These are phyloP conservation scores for Silene uniflora DNA, from an alignment of 148 eudicot species.

Conservation along the genomic window DNA sequence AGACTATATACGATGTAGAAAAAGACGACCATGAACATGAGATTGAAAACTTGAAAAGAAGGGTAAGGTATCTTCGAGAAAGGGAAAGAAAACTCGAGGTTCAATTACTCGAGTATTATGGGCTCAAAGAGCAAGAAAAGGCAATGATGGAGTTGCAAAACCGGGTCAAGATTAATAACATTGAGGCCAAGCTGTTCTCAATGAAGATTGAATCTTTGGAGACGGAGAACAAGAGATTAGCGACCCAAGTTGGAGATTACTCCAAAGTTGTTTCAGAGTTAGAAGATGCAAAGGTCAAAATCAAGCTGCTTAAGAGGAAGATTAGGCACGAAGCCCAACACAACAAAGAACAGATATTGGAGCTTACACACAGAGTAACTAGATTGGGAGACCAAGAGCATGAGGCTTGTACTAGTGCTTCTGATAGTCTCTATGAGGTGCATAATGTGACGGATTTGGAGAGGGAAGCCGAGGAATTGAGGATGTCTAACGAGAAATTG, in stretches of 20 bases:
- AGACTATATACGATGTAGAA: conserved; percentile 20
- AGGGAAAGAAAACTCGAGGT: conserved; percentile 63
- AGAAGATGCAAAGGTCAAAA: conserved; percentile 66
- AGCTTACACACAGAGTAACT: conserved; percentile 58
- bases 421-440: conserved; percentile 27
- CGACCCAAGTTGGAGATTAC: conserved; percentile 58
- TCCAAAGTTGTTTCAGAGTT: conserved; percentile 60
- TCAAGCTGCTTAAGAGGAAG: conserved; percentile 59
- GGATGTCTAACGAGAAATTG: conserved; percentile 43
- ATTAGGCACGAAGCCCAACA: conserved; percentile 57
- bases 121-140: conserved; percentile 84
- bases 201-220: conserved; percentile 65
- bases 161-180: conserved; percentile 52
- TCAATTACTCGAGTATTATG: conserved; percentile 74
- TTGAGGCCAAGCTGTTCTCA: conserved; percentile 64
- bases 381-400: conserved; percentile 44
- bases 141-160: conserved; percentile 68
- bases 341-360: conserved; percentile 54
- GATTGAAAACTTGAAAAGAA: conserved; percentile 43
- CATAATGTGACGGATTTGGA: conserved; percentile 47
- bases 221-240: conserved; percentile 58
- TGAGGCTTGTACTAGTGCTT: conserved; percentile 18
- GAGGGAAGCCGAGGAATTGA: conserved; percentile 54
- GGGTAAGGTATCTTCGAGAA: conserved; percentile 53
- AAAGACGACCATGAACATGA: conserved; percentile 51